Conservation (phyloP, 345 rosid species). For the Dipteronia sinensis region DNA sequence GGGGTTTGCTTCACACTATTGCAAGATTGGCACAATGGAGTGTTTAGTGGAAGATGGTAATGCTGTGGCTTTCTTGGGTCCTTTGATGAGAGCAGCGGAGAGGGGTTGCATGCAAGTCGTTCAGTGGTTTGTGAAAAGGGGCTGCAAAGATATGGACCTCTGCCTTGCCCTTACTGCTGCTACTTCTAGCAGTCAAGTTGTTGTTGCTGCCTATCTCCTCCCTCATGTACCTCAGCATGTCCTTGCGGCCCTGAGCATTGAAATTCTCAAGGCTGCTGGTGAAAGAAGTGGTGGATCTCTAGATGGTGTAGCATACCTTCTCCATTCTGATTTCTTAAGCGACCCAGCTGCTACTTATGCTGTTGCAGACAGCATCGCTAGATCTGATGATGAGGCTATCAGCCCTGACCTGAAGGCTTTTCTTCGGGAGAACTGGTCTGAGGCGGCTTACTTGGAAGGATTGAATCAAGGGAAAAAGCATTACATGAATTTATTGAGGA, state of each 20-base stretch:
- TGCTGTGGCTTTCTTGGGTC: constrained; percentile 90
- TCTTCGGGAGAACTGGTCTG: constrained; percentile 89
- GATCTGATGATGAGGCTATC: constrained; percentile 75
- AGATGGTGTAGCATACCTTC: constrained; percentile 90
- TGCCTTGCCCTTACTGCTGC: constrained; percentile 97
- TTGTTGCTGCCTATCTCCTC: constrained; percentile 82
- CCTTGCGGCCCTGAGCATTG: constrained; percentile 87
- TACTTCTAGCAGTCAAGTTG: constrained; percentile 89
- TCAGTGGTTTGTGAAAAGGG: constrained; percentile 92
- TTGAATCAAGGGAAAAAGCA: constrained; percentile 65
- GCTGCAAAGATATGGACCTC: constrained; percentile 90
- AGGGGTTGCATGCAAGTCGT: constrained; percentile 96
- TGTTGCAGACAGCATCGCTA: constrained; percentile 87
- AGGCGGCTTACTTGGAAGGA: constrained; percentile 79
- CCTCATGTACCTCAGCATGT: constrained; percentile 87
- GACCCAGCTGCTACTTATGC: constrained; percentile 84
- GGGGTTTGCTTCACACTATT: constrained; percentile 91
- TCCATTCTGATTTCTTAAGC: constrained; percentile 77
- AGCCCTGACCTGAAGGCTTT: constrained; percentile 70
- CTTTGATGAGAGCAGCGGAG: constrained; percentile 96
- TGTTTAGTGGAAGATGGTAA: constrained; percentile 98
- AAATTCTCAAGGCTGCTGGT: constrained; percentile 94
- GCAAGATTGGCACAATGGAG: constrained; percentile 95
- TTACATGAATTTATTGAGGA: constrained; percentile 66
- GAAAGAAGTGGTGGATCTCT: constrained; percentile 91